Base-by-base conservation (phyloP, 2,329 filamentous ascomycete species). In the Fusarium tricinctum region DNA sequence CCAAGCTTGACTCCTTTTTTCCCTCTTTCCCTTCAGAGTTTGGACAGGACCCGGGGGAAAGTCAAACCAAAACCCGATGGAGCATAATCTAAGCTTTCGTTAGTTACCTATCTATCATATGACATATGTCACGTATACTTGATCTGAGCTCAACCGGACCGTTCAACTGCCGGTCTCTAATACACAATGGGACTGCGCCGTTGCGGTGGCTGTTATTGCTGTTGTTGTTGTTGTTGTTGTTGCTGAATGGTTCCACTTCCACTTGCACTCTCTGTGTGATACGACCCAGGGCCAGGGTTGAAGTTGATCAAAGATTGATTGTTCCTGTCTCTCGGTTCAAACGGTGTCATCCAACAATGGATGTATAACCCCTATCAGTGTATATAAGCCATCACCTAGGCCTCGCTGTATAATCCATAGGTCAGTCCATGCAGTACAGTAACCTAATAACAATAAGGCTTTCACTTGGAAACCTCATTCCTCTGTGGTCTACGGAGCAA, bases 381-480 rank as follows among this genome's bases (percentile, higher is more conserved):
- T n/a, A 38, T 5, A 38, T 38, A 10, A 5, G 23, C 6, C 7
- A 19, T 10, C 35, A 9, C 7, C 17, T 38, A 8, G 30, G 6
- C 10, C 13, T 13, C 30, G 10, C 9, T 33, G 14, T 14, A 14
- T 33, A 33, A 15, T 33, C 7, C 4, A 33, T 46, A 17, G 17
- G 19, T 19, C 20, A 45, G 40, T 68, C 40, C 54, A 44, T 47
- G 19, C 19, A 40, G 53, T 26, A n/a, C 19, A 40, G 53, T 26
- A n/a, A 51, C 44, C 50, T 9, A n/a, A 8, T 8, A 23, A 14
- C 12, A n/a, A 35, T 17, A 47, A 22, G 35, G 22, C 15, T 26
- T 59, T 53, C 51, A 55, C 51, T 54, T 22, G 45, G 51, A 51
- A 19, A 58, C 23, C 15, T 7, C 66, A 69, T 69, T 69, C 66